phyloP scores from a whole-genome alignment of 139 green algal species.

The Micromonas commoda region DNA sequence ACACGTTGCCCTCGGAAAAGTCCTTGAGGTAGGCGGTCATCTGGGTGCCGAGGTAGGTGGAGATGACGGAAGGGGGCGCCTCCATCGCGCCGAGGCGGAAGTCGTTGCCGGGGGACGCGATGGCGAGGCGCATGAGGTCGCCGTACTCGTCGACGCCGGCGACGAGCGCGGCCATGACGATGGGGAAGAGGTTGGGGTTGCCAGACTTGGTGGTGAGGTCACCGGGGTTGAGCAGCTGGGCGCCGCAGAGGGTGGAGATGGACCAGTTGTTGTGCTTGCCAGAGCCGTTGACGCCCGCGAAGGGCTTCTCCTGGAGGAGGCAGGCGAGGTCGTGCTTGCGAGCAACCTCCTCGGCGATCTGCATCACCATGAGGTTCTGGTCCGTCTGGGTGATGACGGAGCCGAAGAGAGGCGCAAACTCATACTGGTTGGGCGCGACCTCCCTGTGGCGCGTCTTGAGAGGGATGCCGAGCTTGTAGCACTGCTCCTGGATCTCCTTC shows the following conservation, averaged over 20 bases:
- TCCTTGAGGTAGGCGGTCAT: slow-evolving; percentile 30
- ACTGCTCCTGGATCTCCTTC: slow-evolving; percentile 34
- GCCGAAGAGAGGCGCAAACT: slow-evolving; percentile 38
- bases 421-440: slow-evolving; percentile 41
- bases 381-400: slow-evolving; percentile 32
- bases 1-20: slow-evolving; percentile 5
- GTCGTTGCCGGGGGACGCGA: slow-evolving; percentile 36
- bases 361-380: slow-evolving; percentile 39
- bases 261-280: slow-evolving; percentile 45
- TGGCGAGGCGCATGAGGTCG: slow-evolving; percentile 36
- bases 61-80: slow-evolving; percentile 35
- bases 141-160: slow-evolving; percentile 33
- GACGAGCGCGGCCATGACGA: slow-evolving; percentile 36
- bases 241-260: slow-evolving; percentile 24
- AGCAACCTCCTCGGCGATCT: slow-evolving; percentile 35
- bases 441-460: slow-evolving; percentile 38
- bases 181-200: slow-evolving; percentile 29
- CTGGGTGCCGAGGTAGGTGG: slow-evolving; percentile 31
- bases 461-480: slow-evolving; percentile 38
- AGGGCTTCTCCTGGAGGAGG: slow-evolving; percentile 40
- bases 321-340: slow-evolving; percentile 33
- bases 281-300: slow-evolving; percentile 37
- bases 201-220: slow-evolving; percentile 15
- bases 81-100: slow-evolving; percentile 40
- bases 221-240: slow-evolving; percentile 34